Conservation (phyloP, 1,139 yeast genomes). For the Suhomyces taliae region DNA sequence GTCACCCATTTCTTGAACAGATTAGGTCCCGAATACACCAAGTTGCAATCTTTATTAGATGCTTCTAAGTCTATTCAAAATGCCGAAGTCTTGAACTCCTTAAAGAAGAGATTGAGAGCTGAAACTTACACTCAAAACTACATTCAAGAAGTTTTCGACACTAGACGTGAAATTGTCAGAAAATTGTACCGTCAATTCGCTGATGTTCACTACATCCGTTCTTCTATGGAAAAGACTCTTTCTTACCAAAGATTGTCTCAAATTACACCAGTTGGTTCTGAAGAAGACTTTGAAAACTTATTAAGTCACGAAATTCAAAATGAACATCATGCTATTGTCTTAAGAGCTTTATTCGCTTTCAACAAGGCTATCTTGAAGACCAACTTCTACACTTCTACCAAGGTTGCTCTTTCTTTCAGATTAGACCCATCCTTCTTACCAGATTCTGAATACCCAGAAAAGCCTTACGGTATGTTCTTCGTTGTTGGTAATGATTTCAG, state of each 20-base stretch:
- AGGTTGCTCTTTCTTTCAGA: slow-evolving; percentile 93
- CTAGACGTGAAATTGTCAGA: slow-evolving; percentile 71
- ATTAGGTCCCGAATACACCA: slow-evolving; percentile 85
- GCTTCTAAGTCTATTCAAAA: slow-evolving; percentile 59
- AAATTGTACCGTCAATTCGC: slow-evolving; percentile 92
- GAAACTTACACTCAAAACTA: slow-evolving; percentile 90
- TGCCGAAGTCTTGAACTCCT: slow-evolving; percentile 72
- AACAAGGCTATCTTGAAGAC: slow-evolving; percentile 89
- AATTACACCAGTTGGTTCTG: slow-evolving; percentile 72
- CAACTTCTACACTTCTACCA: slow-evolving; percentile 89
- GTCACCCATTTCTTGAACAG: slow-evolving; percentile 94
- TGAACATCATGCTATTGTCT: slow-evolving; percentile 74
- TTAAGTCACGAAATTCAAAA: slow-evolving; percentile 75
- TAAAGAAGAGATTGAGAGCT: slow-evolving; percentile 87
- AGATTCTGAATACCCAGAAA: slow-evolving; percentile 81
- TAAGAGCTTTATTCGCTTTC: slow-evolving; percentile 79
- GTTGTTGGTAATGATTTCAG: slow-evolving; percentile 96
- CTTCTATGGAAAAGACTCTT: slow-evolving; percentile 75
- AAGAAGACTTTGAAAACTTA: slow-evolving; percentile 70
- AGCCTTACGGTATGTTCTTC: slow-evolving; percentile 91
- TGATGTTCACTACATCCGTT: slow-evolving; percentile 78
- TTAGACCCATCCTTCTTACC: slow-evolving; percentile 87
- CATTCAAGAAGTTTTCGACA: slow-evolving; percentile 73
- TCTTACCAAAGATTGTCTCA: slow-evolving; percentile 85
- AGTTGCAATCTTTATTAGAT: slow-evolving; percentile 65